Evolutionary conservation across 345 rosid species (phyloP).

Genomic region (Hypericum androsaemum): DNA sequence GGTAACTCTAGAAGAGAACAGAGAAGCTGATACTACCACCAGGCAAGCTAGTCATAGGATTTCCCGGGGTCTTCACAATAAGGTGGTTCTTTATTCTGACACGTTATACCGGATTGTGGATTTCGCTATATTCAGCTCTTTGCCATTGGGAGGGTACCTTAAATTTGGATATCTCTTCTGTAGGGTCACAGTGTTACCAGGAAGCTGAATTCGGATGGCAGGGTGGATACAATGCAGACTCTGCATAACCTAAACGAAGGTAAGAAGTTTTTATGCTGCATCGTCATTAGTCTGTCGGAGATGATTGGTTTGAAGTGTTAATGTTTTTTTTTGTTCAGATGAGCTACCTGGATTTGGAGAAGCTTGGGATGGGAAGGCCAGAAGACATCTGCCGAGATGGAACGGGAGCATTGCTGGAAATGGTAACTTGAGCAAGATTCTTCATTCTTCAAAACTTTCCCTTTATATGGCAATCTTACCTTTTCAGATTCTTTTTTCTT

Average conservation of each 20-base stretch:
- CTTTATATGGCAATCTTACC: neutral
- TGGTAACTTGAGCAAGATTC: neutral
- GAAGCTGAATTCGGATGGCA: constrained; percentile 69
- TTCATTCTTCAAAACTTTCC: neutral
- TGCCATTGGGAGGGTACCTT: neutral
- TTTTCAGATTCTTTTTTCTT: neutral
- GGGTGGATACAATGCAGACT: constrained; percentile 60
- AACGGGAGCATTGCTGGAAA: neutral
- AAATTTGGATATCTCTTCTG: neutral
- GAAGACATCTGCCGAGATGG: constrained; percentile 47
- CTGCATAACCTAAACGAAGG: constrained; percentile 83
- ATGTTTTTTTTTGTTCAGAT: constrained; percentile 32
- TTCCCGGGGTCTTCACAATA: constrained; percentile 56
- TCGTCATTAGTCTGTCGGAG: neutral
- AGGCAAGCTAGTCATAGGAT: constrained; percentile 59
- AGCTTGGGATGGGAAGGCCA: constrained; percentile 61
- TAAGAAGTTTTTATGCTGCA: constrained; percentile 9
- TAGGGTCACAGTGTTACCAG: constrained; percentile 73
- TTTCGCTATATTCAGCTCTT: too few relatives aligned
- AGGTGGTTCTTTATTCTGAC: constrained; percentile 28
- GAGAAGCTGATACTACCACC: constrained; percentile 66
- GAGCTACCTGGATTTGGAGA: constrained; percentile 59
- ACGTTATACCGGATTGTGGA: too few relatives aligned
- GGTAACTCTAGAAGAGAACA: constrained; percentile 70
- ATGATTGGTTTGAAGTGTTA: neutral